These are phyloP conservation scores for Apiotrichum porosum DNA, from an alignment of 1,284 basidiomycete genomes.

Conservation along the genomic window DNA sequence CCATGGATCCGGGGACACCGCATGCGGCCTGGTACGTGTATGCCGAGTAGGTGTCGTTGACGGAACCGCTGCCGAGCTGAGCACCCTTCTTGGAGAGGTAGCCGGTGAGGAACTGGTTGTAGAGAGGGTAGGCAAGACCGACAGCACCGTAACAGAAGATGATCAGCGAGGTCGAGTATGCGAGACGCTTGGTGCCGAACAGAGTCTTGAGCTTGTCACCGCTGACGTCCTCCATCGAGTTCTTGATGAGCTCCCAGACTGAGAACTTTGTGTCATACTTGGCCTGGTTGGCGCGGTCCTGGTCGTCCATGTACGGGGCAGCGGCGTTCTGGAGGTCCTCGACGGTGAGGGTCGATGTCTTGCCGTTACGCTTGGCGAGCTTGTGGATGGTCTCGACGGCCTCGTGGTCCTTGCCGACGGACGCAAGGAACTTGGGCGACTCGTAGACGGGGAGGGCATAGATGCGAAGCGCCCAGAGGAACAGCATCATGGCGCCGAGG, in stretches of 20 bases:
- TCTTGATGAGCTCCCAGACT: slow-evolving; percentile 43
- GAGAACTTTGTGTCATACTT: slow-evolving; percentile 25
- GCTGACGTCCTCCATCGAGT: slow-evolving; percentile 51
- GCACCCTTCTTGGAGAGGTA: slow-evolving; percentile 50
- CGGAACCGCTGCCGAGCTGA: slow-evolving; percentile 21
- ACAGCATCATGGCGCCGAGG: slow-evolving; percentile 53
- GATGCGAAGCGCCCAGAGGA: slow-evolving; percentile 42
- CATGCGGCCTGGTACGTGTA: slow-evolving; percentile 52
- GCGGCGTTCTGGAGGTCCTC: slow-evolving; percentile 50
- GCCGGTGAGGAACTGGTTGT: slow-evolving; percentile 54
- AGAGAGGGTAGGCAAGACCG: slow-evolving; percentile 55
- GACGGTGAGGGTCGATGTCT: slow-evolving; percentile 50
- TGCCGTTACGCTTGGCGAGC: slow-evolving; percentile 57
- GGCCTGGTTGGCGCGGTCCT: slow-evolving; percentile 19
- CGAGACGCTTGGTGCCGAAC: slow-evolving; percentile 54
- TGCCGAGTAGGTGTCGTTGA: slow-evolving; percentile 52
- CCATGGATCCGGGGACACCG: slow-evolving; percentile 59
- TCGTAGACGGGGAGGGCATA: slow-evolving; percentile 54
- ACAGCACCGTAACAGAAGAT: slow-evolving; percentile 58
- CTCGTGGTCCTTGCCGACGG: slow-evolving; percentile 57
- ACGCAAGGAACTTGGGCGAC: slow-evolving; percentile 59
- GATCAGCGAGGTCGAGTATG: slow-evolving; percentile 55
- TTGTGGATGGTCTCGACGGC: slow-evolving; percentile 52
- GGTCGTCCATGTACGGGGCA: slow-evolving; percentile 26
- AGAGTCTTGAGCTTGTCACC: slow-evolving; percentile 55